Evolutionary conservation across 805 yeast genomes (phyloP), one percentile per base, ranked within the genome.

Genomic region (Debaryomyces castellii): DNA sequence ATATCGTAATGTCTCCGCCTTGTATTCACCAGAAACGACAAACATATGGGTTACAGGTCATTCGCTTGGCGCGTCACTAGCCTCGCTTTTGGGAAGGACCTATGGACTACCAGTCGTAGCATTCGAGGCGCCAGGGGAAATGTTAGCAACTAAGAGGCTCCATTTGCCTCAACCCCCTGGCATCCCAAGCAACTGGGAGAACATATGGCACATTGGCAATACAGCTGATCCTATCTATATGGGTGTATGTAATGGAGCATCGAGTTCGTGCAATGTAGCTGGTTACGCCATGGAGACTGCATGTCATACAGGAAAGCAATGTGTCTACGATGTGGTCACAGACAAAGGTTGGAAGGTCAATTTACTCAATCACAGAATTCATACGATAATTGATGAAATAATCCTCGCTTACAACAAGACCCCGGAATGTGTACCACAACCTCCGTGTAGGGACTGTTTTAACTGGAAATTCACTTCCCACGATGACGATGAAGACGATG

Each of bases 201-300:
- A 88, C 51, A 79, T 94, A 8, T 94, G 96, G 95, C 97, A 94
- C 62, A 71, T 94, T 60, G 99, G 99, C 2, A 92, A 94, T 62
- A 94, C 94, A 1, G 98, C 97, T 0, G 99, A 94, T 62, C 99
- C 99, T 1, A 88, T 94, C 1, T 94, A 76, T 58, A 86, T 91
- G 92, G 99, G 99, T 0, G 91, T 89, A 7, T 94, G 99, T 63
- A 90, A 87, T 58, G 99, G 99, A 8, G 95, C 94, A 0, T 82
- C 92, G 3, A 85, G 95, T 0, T 67, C 91, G 1, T 94, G 99
- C 64, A 83, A 92, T 48, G 75, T 89, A 7, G 97, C 88, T 1
- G 99, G 99, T 0, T 94, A 89, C 64, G 99, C 98, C 9, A 85
- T 94, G 96, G 99, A 94, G 59, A 85, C 97, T 0, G 85, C 84